These are phyloP conservation scores for Chaetomium globosum DNA, from an alignment of 2,329 filamentous ascomycete species.

Conservation along the genomic window DNA sequence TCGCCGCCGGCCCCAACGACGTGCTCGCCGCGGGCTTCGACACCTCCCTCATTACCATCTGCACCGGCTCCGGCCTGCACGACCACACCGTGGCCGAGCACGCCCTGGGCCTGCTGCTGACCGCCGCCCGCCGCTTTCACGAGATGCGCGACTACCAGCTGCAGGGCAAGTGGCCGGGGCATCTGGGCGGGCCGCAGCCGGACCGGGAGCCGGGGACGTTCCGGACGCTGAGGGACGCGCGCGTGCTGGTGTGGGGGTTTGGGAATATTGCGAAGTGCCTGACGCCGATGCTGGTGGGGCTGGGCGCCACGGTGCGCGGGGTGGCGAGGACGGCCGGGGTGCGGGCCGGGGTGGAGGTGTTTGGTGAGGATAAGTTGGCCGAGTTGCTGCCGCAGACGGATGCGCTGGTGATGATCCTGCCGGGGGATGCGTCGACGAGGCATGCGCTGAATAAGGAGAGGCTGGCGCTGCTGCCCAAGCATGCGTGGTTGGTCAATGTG, in stretches of 20 bases:
- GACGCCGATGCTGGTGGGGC: slow-evolving; percentile 54
- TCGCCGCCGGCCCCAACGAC: slow-evolving; percentile 68
- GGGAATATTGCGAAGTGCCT: slow-evolving; percentile 67
- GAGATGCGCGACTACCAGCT: slow-evolving; percentile 66
- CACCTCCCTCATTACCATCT: slow-evolving; percentile 52
- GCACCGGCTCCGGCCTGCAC: slow-evolving; percentile 65
- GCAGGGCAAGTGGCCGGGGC: slow-evolving; percentile 59
- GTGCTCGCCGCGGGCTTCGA: slow-evolving; percentile 65
- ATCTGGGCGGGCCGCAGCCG: slow-evolving; percentile 64
- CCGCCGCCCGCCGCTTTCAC: slow-evolving; percentile 59
- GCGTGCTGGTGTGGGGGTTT: slow-evolving; percentile 65
- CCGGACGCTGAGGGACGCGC: slow-evolving; percentile 61
- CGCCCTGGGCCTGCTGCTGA: slow-evolving; percentile 60
- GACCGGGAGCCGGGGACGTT: slow-evolving; percentile 60
- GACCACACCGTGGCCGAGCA: slow-evolving; percentile 68
- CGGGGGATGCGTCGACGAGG: slow-evolving; percentile 58
- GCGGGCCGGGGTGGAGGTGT: slow-evolving; percentile 61
- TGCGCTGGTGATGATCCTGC: slow-evolving; percentile 69
- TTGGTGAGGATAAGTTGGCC: slow-evolving; percentile 55
- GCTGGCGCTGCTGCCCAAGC: slow-evolving; percentile 56
- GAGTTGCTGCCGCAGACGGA: slow-evolving; percentile 60
- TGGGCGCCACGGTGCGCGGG: slow-evolving; percentile 62
- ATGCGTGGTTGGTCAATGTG: slow-evolving; percentile 61
- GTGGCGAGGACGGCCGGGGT: slow-evolving; percentile 61
- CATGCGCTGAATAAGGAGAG: slow-evolving; percentile 59